Conservation (phyloP, 345 rosid genomes). For the Erucastrum elatum region DNA sequence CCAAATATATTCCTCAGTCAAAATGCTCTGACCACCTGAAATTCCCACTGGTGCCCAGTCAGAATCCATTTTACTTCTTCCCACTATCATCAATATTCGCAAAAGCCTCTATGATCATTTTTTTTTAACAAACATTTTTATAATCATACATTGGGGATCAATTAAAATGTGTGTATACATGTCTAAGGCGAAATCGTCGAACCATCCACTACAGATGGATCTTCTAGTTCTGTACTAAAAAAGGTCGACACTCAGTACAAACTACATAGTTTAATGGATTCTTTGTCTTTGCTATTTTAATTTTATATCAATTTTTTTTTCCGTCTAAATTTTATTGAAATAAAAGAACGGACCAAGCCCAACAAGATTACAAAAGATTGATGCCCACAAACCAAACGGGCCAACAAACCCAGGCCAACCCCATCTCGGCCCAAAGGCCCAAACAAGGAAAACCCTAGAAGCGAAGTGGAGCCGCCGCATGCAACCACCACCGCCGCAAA, state of each 20-base stretch:
- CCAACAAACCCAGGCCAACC: too few relatives aligned
- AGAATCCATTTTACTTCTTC: too few relatives aligned
- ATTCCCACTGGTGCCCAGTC: too few relatives aligned
- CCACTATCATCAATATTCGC: slow-evolving; percentile 28
- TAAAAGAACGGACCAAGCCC: too few relatives aligned
- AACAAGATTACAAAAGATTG: too few relatives aligned
- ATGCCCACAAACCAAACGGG: too few relatives aligned
- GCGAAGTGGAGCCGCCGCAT: too few relatives aligned
- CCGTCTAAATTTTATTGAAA: too few relatives aligned
- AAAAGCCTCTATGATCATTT: not conserved
- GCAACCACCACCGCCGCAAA: too few relatives aligned
- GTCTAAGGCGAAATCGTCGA: slow-evolving; percentile 14
- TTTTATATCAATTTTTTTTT: not conserved
- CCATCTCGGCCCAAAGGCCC: too few relatives aligned
- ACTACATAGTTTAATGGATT: slow-evolving; percentile 26
- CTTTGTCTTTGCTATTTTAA: slow-evolving; percentile 13
- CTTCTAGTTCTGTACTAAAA: slow-evolving; percentile 16
- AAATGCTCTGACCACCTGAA: not conserved
- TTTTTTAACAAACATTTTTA: not conserved
- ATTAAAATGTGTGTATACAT: not conserved
- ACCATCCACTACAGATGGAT: slow-evolving; percentile 27
- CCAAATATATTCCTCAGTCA: slow-evolving; percentile 32
- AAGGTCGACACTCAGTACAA: slow-evolving; percentile 37
- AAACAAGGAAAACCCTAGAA: too few relatives aligned
- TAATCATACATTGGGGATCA: slow-evolving; percentile 2